These are phyloP conservation scores for Oxyria digyna DNA, from an alignment of 148 eudicot species.

Conservation along the genomic window DNA sequence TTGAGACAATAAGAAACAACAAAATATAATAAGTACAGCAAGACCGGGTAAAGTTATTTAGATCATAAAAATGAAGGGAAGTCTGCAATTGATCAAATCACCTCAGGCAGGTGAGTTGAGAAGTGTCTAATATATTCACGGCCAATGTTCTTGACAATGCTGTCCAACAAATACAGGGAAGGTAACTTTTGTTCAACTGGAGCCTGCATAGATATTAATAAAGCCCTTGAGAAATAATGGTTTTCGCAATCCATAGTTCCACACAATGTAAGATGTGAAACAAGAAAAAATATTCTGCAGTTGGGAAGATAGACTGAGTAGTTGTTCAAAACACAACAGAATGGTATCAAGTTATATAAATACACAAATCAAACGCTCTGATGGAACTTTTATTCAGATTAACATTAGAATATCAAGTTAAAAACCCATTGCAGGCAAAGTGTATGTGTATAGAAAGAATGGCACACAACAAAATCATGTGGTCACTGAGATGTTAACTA, in stretches of 20 bases:
- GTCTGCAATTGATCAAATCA: slow-evolving; percentile 17
- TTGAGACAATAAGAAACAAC: slow-evolving; percentile 8
- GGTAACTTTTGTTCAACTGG: slow-evolving; percentile 80
- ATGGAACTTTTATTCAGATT: neutral
- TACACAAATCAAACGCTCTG: neutral
- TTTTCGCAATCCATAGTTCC: neutral
- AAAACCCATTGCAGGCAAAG: neutral
- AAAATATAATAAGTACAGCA: neutral
- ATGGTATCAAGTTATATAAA: neutral
- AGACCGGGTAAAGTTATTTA: neutral
- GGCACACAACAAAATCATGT: neutral
- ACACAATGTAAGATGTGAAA: neutral
- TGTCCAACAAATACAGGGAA: slow-evolving; percentile 84
- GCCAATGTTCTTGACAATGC: slow-evolving; percentile 96
- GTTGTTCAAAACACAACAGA: neutral
- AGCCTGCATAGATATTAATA: slow-evolving; percentile 49
- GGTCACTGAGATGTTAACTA: neutral
- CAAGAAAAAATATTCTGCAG: neutral
- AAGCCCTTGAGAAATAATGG: neutral
- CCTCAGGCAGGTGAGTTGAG: slow-evolving; percentile 76
- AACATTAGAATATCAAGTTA: neutral
- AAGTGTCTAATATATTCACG: slow-evolving; percentile 59
- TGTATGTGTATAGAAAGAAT: neutral
- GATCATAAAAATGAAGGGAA: neutral
- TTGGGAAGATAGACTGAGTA: neutral